Conservation (phyloP, 176 grass and related monocot genomes). For the Neostapfia colusana region DNA sequence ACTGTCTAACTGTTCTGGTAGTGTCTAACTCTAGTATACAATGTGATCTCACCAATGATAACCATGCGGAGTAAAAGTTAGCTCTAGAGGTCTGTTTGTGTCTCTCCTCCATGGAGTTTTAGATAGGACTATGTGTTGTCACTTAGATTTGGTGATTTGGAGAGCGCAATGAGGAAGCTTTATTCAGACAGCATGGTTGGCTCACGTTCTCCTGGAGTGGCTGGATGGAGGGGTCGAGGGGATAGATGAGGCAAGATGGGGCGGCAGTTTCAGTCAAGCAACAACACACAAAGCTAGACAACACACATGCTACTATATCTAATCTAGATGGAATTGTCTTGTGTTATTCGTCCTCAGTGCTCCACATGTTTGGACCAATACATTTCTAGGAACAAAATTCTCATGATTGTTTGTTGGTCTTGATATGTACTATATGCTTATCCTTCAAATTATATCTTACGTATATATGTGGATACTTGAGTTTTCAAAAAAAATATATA, state of each 20-base stretch:
- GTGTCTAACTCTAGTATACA: background rate
- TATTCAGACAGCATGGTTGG: conserved; percentile 20
- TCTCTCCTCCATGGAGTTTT: conserved; percentile 20
- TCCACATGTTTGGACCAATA: conserved; percentile 23
- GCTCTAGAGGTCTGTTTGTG: background rate
- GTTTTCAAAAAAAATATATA: too few species aligned
- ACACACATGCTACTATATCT: background rate
- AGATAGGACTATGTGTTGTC: conserved; percentile 33
- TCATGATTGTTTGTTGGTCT: background rate
- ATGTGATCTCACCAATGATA: conserved; percentile 12
- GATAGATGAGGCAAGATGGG: background rate
- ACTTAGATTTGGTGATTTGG: conserved; percentile 30
- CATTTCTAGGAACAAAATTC: background rate
- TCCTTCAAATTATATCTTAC: background rate
- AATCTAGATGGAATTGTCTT: conserved; percentile 4
- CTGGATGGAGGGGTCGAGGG: background rate
- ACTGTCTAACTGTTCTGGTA: background rate
- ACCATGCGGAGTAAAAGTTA: background rate
- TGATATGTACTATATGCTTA: background rate
- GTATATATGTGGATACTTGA: background rate
- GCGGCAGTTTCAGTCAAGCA: conserved; percentile 19
- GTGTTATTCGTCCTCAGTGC: background rate
- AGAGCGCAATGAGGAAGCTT: conserved; percentile 10
- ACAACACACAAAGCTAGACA: background rate
- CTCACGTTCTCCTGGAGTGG: conserved; percentile 8